These are phyloP conservation scores for Trametes hirsuta DNA, from an alignment of 1,284 basidiomycete species.

Conservation along the genomic window DNA sequence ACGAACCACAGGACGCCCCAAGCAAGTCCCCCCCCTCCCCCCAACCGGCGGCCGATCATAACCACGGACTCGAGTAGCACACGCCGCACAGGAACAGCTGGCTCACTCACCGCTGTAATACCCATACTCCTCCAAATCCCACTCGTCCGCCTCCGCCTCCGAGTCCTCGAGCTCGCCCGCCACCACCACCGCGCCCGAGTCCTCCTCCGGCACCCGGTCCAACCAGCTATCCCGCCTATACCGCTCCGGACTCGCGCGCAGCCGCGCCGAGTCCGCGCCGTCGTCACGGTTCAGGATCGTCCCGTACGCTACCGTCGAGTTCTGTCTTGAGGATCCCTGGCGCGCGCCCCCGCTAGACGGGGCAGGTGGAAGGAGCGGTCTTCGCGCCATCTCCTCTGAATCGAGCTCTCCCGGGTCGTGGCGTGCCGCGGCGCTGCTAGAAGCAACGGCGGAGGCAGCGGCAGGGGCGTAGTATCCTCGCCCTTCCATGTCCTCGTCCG, in stretches of 20 bases:
- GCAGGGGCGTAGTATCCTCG: neutral
- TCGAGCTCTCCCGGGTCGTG: neutral
- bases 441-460: neutral
- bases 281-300: conserved; percentile 12
- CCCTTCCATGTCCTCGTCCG: conserved; percentile 1
- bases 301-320: conserved; percentile 14
- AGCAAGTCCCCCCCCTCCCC: neutral
- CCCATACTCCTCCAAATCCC: conserved; percentile 60
- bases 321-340: neutral
- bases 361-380: conserved; percentile 20
- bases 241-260: conserved; percentile 43
- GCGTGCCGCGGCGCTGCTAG: neutral
- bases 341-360: conserved; percentile 13
- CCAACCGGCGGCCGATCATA: neutral
- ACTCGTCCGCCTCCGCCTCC: conserved; percentile 44
- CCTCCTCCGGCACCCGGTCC: conserved; percentile 52
- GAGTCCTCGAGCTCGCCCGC: conserved; percentile 32
- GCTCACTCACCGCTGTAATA: conserved; percentile 55
- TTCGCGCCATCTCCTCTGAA: conserved; percentile 23
- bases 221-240: conserved; percentile 39
- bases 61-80: neutral
- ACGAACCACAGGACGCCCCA: no score
- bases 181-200: conserved; percentile 32
- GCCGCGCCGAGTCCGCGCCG: conserved; percentile 18
- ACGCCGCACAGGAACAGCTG: neutral